Percentiles rank a stretch among this genome's conserved stretches.
phyloP scores from a whole-genome alignment of 306 rosid species.

The Alnus rubra region DNA sequence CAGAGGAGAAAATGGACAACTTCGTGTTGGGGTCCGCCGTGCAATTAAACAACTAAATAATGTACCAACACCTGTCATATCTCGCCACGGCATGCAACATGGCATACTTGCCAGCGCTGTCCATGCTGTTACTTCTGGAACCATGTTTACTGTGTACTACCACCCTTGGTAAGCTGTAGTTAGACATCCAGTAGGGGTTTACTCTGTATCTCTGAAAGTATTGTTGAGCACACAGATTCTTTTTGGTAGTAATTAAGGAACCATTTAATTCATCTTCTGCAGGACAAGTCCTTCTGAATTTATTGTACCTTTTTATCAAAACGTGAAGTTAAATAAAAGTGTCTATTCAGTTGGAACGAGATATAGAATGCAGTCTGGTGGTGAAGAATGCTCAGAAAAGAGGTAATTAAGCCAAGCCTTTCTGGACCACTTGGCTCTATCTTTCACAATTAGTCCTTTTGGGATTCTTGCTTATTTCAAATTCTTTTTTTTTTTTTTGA shows the following conservation, averaged over 20 bases:
- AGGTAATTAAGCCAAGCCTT: constrained; percentile 46
- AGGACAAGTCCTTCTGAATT: constrained; percentile 61
- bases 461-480: neutral
- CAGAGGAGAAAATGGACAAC: constrained; percentile 63
- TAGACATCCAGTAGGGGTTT: neutral
- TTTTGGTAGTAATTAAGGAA: constrained; percentile 8
- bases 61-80: constrained; percentile 41
- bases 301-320: constrained; percentile 46
- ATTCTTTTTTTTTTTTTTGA: neutral
- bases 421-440: neutral
- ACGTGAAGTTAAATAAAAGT: constrained; percentile 36
- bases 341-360: constrained; percentile 51
- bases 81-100: constrained; percentile 60
- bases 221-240: neutral
- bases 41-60: constrained; percentile 27
- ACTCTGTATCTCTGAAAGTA: neutral
- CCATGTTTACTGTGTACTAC: constrained; percentile 55
- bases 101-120: constrained; percentile 52
- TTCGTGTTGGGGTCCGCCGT: constrained; percentile 57
- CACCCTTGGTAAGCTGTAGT: constrained; percentile 63
- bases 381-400: constrained; percentile 45
- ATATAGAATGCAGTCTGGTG: constrained; percentile 38
- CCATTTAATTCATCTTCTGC: constrained; percentile 33
- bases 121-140: constrained; percentile 49
- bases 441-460: neutral